Base-by-base conservation (phyloP, 768 basidiomycete genomes). In the Suillus fuscotomentosus region DNA sequence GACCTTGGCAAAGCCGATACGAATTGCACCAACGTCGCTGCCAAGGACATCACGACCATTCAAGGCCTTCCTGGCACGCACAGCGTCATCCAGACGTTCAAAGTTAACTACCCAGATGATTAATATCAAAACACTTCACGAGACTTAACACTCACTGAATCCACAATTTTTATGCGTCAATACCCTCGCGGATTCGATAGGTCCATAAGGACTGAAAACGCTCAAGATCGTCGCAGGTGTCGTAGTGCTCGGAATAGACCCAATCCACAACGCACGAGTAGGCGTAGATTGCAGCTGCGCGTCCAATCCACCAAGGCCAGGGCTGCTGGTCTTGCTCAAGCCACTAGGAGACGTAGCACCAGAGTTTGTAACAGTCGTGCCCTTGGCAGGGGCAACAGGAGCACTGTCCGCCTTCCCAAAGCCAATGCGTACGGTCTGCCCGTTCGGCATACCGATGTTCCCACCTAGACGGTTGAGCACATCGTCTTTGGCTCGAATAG, bases 331-430 rank as follows among this genome's bases (percentile, higher is more conserved):
- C 72, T 90, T 88, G 66, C 75, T 66, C 74, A 73, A 62, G 62
- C 80, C 75, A 60, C 85, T 83, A 17, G 91, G 87, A 0, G 90
- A 88, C 2, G 89, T 85, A 15, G 89, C 82, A 17, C 86, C 83
- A 36, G 89, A 85, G 68, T 83, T 88, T 57, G 85, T 83, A 15
- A 88, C 80, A 45, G 81, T 79, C 31, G 84, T 83, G 31, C 90
- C 90, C 70, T 93, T 94, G 41, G 92, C 88, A 17, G 94, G 92
- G 9, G 94, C 92, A 47, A 93, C 88, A 38, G 97, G 97, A 5
- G 94, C 97, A 69, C 95, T 96, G 71, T 98, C 96, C 2, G 95
- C 95, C 75, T 99, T 99, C 31, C 97, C 97, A 73, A 97, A 99
- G 2, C 97, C 97, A 71, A 99, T 96, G 54, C 97, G 90, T 61